These are phyloP conservation scores for Volvariella surrecta DNA, from an alignment of 1,284 basidiomycete genomes.

Conservation along the genomic window DNA sequence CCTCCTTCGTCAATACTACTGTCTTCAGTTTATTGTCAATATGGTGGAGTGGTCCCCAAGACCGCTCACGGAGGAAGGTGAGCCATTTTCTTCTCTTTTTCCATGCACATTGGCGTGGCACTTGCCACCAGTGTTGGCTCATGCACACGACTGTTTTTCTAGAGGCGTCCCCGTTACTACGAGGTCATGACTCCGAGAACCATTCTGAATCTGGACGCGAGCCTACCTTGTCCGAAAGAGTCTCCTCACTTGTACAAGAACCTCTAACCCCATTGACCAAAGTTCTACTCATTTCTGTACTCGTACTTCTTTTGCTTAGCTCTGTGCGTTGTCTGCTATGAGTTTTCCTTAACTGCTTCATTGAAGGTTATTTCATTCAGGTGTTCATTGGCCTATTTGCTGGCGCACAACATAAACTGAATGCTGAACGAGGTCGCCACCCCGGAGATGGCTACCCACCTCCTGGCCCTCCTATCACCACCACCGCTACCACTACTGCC, in stretches of 20 bases:
- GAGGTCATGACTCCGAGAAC: conserved; percentile 28
- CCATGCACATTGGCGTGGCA: neutral
- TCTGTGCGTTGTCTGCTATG: conserved; percentile 38
- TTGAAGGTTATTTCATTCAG: conserved; percentile 21
- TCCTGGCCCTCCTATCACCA: conserved; percentile 22
- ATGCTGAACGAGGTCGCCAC: conserved; percentile 33
- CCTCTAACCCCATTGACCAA: conserved; percentile 82
- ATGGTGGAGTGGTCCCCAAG: conserved; percentile 11
- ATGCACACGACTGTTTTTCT: neutral
- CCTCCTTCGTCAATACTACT: neutral
- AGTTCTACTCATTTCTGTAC: conserved; percentile 65
- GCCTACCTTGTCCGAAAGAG: conserved; percentile 30
- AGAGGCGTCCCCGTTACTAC: conserved; percentile 52
- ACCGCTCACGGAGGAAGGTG: conserved; percentile 35
- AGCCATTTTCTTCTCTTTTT: conserved; percentile 9
- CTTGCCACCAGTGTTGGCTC: neutral
- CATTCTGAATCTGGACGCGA: conserved; percentile 12
- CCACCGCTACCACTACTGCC: conserved; percentile 23
- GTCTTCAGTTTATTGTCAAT: neutral
- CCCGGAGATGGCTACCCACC: conserved; percentile 14
- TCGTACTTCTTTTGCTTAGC: conserved; percentile 75
- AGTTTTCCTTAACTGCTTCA: neutral
- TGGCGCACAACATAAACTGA: conserved; percentile 74
- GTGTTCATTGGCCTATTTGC: conserved; percentile 90
- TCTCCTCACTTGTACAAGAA: conserved; percentile 55